Base-by-base conservation (phyloP, 139 green algal species). In the Asterochloris sp. region DNA sequence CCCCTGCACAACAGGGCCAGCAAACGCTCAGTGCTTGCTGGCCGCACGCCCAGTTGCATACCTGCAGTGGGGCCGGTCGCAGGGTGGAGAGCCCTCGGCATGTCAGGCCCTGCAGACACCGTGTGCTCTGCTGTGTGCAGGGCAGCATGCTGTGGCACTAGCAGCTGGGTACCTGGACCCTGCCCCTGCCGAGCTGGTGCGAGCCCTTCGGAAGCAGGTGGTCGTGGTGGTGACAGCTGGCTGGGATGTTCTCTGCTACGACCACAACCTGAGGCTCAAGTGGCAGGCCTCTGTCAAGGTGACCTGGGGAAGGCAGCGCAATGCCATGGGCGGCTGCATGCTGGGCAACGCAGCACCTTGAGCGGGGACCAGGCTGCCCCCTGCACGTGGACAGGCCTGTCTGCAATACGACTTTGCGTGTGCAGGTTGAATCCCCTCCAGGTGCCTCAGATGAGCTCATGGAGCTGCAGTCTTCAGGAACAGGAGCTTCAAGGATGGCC, bases 221-320 rank as follows among this genome's bases (percentile, higher is more conserved):
- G 83, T 98, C 16, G 97, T 97, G 29, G 90, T 98, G 61, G 91
- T 99, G 10, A 98, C 93, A 1, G 84, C 87, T 4, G 87, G 88
- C 13, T 96, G 93, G 87, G 82, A 90, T 17, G 89, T 99, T 23
- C 78, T 97, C 67, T 94, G 88, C 78, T 96, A 96, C 27, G 97
- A 99, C 87, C 96, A 99, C 93, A 99, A 99, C 89, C 86, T 99
- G 80, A 89, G 91, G 78, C 82, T 95, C 61, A 47, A 96, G 88
- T 99, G 97, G 96, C 86, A 96, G 84, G 82, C 85, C 21, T 74
- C 90, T 29, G 80, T 94, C 13, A 78, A 64, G 85, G 87, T 89
- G 63, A 29, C 38, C 38, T 54, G 38, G 38, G 38, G 38, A 54
- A 54, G 38, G 4, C 38, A 54, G 38, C 38, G 6, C 38, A 54